A percentile compares a stretch with the other conserved stretches of the same genome.
phyloP scores from a whole-genome alignment of 495 filamentous ascomycete genomes.

The Amphirosellinia nigrospora region DNA sequence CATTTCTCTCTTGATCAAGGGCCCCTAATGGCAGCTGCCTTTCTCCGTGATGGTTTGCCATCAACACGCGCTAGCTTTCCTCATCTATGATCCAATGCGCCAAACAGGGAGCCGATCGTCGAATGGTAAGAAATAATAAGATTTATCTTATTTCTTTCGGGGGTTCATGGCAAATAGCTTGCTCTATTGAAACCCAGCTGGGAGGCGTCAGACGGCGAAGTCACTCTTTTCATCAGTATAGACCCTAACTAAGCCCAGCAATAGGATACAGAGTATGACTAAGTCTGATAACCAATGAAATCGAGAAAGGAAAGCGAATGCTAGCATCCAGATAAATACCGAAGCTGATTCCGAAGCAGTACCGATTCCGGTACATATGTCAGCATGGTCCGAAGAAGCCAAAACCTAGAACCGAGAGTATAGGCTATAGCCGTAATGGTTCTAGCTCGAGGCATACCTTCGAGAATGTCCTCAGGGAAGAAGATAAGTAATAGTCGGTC shows the following conservation, averaged over 20 bases:
- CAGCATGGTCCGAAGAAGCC: background rate
- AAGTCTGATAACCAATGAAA: background rate
- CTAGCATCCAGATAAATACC: background rate
- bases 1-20: background rate
- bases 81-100: background rate
- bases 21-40: background rate
- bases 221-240: background rate
- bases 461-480: background rate
- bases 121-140: background rate
- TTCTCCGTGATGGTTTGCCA: background rate
- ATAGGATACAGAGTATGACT: background rate
- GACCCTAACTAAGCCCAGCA: background rate
- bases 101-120: background rate
- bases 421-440: background rate
- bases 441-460: background rate
- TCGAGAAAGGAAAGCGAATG: background rate
- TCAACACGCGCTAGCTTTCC: background rate
- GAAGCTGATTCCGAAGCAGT: conserved; percentile 11
- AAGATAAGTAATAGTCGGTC: background rate
- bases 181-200: background rate
- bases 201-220: background rate
- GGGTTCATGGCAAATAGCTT: background rate
- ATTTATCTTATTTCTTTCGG: background rate
- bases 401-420: background rate
- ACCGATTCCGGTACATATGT: conserved; percentile 13